Evolutionary conservation across 176 grass and related monocot species (phyloP), one percentile per base, ranked within the genome.

Genomic region (Elymus sibiricus): DNA sequence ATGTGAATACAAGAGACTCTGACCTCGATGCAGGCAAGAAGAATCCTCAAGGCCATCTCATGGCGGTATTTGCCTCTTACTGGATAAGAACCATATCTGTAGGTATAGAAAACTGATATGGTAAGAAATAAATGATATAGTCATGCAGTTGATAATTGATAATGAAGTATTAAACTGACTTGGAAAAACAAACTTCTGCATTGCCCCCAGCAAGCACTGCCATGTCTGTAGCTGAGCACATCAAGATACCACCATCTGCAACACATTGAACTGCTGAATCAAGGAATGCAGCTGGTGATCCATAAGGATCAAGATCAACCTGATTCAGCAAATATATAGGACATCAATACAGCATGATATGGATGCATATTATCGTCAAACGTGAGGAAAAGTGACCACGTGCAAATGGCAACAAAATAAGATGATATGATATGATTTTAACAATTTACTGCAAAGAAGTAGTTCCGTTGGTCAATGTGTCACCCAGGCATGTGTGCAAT

Each of bases 11-110:
- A 80, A 76, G 70, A 76, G 13, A 80, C 28, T 56, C 28, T 15
- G 11, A 94, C 95, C 90, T 97, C 95, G 66, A 97, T 93, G 78
- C 92, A 89, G 56, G 95, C 86, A 80, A 97, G 90, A 77, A 97
- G 95, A 40, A 97, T 94, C 80, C 95, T 93, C 87, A 97, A 85
- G 67, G 95, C 95, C 92, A 97, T 94, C 78, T 97, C 95, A 93
- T 97, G 95, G 64, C 95, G 94, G 80, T 97, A 89, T 84, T 97
- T 97, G 22, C 92, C 92, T 82, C 84, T 94, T 74, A 97, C 26
- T 82, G 95, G 92, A 60, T 97, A 97, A 47, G 87, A 94, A 74
- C 95, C 95, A 91, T 94, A 97, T 80, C 95, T 94, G 85, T 26
- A 88, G 12, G 74, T 83, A 66, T 60, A 68, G 21, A 81, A 14